Evolutionary conservation across 345 rosid genomes (phyloP).

Genomic region (Salix viminalis): DNA sequence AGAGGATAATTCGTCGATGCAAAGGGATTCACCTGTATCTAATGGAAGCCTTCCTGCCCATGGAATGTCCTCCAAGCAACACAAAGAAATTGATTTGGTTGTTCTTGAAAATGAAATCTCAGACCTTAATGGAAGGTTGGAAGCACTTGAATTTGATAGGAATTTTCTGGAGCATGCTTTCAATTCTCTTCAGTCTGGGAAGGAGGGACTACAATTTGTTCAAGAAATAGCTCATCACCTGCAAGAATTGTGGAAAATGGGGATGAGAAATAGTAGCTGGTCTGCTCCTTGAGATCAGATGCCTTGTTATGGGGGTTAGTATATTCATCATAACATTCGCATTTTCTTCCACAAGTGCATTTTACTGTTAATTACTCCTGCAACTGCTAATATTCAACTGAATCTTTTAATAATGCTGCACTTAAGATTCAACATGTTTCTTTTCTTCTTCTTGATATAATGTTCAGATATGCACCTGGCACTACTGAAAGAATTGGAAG

Average conservation of each 20-base stretch:
- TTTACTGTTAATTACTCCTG: not conserved
- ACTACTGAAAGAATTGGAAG: not conserved
- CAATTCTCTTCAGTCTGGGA: slow-evolving; percentile 40
- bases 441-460: not conserved
- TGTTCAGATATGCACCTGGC: not conserved
- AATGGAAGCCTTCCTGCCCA: slow-evolving; percentile 12
- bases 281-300: slow-evolving; percentile 19
- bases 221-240: slow-evolving; percentile 45
- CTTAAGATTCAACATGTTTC: not conserved
- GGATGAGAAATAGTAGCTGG: slow-evolving; percentile 15
- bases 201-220: slow-evolving; percentile 36
- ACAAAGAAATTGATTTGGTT: slow-evolving; percentile 20
- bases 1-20: slow-evolving; percentile 7
- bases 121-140: slow-evolving; percentile 47
- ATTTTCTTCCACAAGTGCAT: not conserved
- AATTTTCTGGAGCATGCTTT: slow-evolving; percentile 34
- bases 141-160: slow-evolving; percentile 46
- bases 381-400: not conserved
- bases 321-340: not conserved
- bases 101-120: slow-evolving; percentile 40
- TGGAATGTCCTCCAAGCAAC: slow-evolving; percentile 8
- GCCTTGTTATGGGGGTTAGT: slow-evolving; percentile 7
- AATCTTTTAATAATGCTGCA: not conserved
- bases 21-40: slow-evolving; percentile 4
- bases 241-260: slow-evolving; percentile 34